Evolutionary conservation across 2,329 filamentous ascomycete genomes (phyloP), one percentile per base, ranked within the genome.

Genomic region (Xylariaceae sp.): DNA sequence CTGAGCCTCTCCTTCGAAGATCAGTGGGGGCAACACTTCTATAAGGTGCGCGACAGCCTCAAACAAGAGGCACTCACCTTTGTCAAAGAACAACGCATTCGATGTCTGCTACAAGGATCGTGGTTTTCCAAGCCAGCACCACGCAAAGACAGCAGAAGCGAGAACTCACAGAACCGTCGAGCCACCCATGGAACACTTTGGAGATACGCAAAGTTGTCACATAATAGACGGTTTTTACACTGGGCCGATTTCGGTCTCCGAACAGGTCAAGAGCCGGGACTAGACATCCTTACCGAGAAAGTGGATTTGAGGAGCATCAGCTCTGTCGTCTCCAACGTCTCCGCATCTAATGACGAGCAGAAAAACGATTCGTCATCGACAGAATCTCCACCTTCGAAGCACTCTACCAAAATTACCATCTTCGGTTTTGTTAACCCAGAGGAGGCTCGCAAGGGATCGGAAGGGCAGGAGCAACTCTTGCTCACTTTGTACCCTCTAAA

Each of bases 51-150:
- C 27, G 91, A 97, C 49, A 91, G 96, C 70, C 80, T 97, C 37
- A 89, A 91, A 63, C 86, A 93, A 65, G 94, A 99, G 72, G 92
- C 93, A 9, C 76, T 97, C 48, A 91, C 96, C 66, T 99, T 99
- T 67, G 90, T 97, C 73, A 97, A 96, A 73, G 94, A 99, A 74
- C 94, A 99, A 72, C 86, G 94, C 30, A 89, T 97, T 57, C 83
- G 94, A 48, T 97, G 92, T 68, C 77, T 99, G 32, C 81, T 97
- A 3, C 83, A 91, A 62, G 94, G 94, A 6, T 86, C 89, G 8
- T 99, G 94, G 94, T 99, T 97, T 75, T 70, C 76, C 69, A 73
- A 80, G 72, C 72, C 81, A 4, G 66, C 73, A 9, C 70, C 75
- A 71, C 66, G 72, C 67, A 68, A 82, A 77, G 60, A 74, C 62